phyloP scores from a whole-genome alignment of 441 rosid species.

The Croton laevigatus region DNA sequence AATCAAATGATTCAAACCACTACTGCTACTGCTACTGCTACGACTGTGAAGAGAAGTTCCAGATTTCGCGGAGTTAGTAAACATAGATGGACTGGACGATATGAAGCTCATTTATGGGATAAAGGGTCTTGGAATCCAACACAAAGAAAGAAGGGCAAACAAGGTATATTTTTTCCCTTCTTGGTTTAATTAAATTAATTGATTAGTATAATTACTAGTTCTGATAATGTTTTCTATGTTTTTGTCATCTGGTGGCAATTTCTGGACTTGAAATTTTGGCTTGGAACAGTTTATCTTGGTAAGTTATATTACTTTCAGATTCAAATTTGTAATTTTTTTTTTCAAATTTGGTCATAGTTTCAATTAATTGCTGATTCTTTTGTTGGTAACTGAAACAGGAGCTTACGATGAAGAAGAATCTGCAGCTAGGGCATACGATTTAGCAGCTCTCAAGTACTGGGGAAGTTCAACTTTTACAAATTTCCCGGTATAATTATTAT shows the following conservation, averaged over 20 bases:
- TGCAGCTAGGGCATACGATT: conserved; percentile 65
- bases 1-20: not conserved
- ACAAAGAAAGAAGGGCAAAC: conserved; percentile 54
- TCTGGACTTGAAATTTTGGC: conserved; percentile 16
- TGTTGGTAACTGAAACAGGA: conserved; percentile 24
- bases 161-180: conserved; percentile 26
- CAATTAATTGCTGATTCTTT: not conserved
- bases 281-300: conserved; percentile 61
- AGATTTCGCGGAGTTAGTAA: conserved; percentile 56
- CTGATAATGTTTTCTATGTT: not conserved
- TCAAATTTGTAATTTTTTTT: not conserved
- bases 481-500: conserved; percentile 39
- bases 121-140: conserved; percentile 56
- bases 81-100: conserved; percentile 58
- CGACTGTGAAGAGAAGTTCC: conserved; percentile 47
- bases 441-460: conserved; percentile 65
- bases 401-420: conserved; percentile 73
- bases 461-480: conserved; percentile 60
- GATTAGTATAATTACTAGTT: not conserved
- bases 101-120: conserved; percentile 64
- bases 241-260: conserved; percentile 3
- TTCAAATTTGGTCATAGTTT: not conserved
- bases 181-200: not conserved
- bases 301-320: conserved; percentile 20
- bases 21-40: conserved; percentile 18